Base-by-base conservation (phyloP, 2,329 filamentous ascomycete genomes). In the Fusarium globosum region DNA sequence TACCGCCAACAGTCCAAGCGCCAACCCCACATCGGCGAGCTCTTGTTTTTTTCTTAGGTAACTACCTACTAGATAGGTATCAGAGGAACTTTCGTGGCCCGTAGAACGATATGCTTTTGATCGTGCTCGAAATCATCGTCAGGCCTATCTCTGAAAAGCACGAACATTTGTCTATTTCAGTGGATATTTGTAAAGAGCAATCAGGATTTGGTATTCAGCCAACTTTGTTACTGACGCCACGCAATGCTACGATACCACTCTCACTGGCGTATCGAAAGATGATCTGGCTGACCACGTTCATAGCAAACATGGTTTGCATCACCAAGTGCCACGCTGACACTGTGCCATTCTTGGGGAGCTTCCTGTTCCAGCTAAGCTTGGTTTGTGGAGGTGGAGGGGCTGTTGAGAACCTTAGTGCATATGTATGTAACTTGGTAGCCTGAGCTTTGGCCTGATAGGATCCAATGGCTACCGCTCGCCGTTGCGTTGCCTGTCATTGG, bases 331-430 rank as follows among this genome's bases (percentile, higher is more conserved):
- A 61, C 42, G 43, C 57, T 68, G 67, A 69, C 74, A 76, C 76
- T 75, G 76, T 77, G 73, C 62, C 69, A 65, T 49, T 60, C 61
- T 62, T 63, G 65, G 35, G 63, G 73, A 78, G 76, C 76, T 78
- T 71, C 76, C 76, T 77, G 36, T 75, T 77, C 53, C 12, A 68
- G 76, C 38, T 49, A 78, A 76, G 75, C 52, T 64, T 56, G 36
- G 33, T 33, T 48, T 48, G 33, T 48, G 39, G 38, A 42, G 56
- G 49, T 52, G 68, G 60, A 65, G 63, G 64, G 49, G 41, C 48
- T n/a, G 53, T 58, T 48, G 59, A 71, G 42, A 72, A 69, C 56
- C 68, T 74, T 72, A 55, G 69, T 63, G 14, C 12, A 14, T 33
- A 33, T 14, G 12, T 33, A 33, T 33, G 33, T 14, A 67, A 61